Evolutionary conservation across 148 eudicot species (phyloP).

Genomic region (Nyssa sinensis): DNA sequence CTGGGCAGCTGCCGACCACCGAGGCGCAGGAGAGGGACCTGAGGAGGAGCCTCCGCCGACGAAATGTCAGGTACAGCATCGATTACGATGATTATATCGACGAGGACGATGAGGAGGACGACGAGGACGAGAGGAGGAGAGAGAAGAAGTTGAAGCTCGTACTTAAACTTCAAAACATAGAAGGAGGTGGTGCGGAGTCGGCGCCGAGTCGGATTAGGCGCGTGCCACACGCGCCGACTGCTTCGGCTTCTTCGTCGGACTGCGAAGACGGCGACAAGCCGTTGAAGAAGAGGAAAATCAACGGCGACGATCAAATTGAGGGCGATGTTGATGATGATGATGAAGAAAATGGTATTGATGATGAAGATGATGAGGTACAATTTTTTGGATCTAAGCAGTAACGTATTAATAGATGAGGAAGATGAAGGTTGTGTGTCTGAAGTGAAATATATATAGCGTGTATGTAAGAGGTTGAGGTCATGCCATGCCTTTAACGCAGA

Average conservation of each 20-base stretch:
- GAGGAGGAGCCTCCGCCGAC: constrained; percentile 42
- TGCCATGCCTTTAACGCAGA: constrained; percentile 1
- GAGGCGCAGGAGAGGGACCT: constrained; percentile 23
- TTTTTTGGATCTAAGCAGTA: constrained; percentile 14
- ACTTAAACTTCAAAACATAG: constrained; percentile 33
- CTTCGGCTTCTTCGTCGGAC: constrained; percentile 33
- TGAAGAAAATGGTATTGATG: constrained; percentile 17
- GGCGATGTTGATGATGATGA: constrained; percentile 25
- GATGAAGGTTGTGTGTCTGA: background rate
- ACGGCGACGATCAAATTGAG: constrained; percentile 10
- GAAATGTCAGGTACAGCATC: constrained; percentile 56
- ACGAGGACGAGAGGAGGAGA: constrained; percentile 39
- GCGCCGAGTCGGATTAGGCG: constrained; percentile 33
- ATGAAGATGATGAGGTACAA: constrained; percentile 31
- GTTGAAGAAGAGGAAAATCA: constrained; percentile 53
- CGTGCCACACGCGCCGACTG: constrained; percentile 32
- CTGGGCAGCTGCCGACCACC: too few relatives aligned
- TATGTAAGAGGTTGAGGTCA: constrained; percentile 1
- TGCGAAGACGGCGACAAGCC: constrained; percentile 21
- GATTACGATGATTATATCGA: constrained; percentile 59
- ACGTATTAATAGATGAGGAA: background rate
- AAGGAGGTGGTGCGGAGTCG: constrained; percentile 21
- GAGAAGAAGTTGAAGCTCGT: constrained; percentile 60
- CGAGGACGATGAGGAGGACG: constrained; percentile 45
- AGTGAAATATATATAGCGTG: background rate